These are phyloP conservation scores for Flueggea neowawraea DNA, from an alignment of 441 rosid genomes.

Conservation along the genomic window DNA sequence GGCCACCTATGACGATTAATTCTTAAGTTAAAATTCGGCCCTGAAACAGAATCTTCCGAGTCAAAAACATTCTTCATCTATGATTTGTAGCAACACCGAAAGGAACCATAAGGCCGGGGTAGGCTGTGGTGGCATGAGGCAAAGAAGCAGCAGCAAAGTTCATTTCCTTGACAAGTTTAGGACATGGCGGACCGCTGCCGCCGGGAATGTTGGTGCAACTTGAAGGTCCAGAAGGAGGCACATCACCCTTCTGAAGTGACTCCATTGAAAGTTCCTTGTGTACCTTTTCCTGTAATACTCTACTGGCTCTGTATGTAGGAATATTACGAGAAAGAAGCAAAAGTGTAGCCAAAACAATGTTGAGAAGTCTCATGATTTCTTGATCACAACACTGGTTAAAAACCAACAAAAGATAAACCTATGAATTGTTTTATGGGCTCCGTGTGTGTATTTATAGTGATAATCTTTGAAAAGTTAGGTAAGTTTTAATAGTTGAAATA, in stretches of 20 bases:
- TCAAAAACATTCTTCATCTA: constrained; percentile 7
- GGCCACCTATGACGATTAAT: too few relatives aligned
- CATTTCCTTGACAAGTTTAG: constrained; percentile 23
- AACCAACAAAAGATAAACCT: neutral
- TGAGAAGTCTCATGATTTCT: constrained; percentile 22
- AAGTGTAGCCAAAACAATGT: constrained; percentile 17
- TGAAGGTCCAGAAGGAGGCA: constrained; percentile 39
- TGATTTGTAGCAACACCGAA: constrained; percentile 23
- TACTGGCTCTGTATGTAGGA: constrained; percentile 26
- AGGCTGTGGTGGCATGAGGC: constrained; percentile 16
- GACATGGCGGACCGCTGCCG: constrained; percentile 33
- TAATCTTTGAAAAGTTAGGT: neutral
- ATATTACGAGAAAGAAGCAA: constrained; percentile 22
- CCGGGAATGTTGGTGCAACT: constrained; percentile 65
- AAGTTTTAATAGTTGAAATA: neutral
- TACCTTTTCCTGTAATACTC: constrained; percentile 30
- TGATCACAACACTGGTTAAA: neutral
- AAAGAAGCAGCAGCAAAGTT: constrained; percentile 32
- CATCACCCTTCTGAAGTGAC: constrained; percentile 41
- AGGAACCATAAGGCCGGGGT: constrained; percentile 18
- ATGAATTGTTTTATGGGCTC: constrained; percentile 3
- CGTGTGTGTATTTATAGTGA: constrained; percentile 23
- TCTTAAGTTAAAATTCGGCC: too few relatives aligned
- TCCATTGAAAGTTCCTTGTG: constrained; percentile 20
- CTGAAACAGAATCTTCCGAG: too few relatives aligned